phyloP scores from a whole-genome alignment of 495 filamentous ascomycete species.

The Neurospora sp. region DNA sequence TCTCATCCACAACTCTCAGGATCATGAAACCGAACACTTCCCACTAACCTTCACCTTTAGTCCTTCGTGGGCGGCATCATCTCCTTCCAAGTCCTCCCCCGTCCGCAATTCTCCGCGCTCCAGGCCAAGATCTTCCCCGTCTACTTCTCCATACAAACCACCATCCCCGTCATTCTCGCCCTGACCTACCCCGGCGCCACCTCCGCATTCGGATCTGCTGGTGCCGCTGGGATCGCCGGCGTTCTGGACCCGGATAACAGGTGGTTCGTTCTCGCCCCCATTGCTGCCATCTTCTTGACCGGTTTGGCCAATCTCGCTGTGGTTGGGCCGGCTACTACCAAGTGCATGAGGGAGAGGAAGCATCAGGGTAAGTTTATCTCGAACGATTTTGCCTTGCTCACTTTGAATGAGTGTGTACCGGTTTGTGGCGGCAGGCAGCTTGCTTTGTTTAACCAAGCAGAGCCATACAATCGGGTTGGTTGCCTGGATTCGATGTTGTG shows the following conservation, averaged over 20 bases:
- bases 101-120: conserved; percentile 69
- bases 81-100: conserved; percentile 62
- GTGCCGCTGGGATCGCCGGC: conserved; percentile 38
- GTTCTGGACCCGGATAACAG: conserved; percentile 46
- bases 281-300: conserved; percentile 52
- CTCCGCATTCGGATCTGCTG: conserved; percentile 18
- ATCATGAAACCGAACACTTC: neutral
- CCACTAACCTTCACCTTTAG: conserved; percentile 23
- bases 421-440: neutral
- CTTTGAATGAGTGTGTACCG: neutral
- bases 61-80: conserved; percentile 72
- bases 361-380: conserved; percentile 49
- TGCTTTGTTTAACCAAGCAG: neutral
- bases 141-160: conserved; percentile 77
- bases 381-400: neutral
- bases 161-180: conserved; percentile 60
- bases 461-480: neutral
- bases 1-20: neutral
- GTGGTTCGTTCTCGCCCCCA: conserved; percentile 50
- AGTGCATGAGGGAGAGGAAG: conserved; percentile 63
- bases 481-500: neutral
- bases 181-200: conserved; percentile 61
- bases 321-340: conserved; percentile 61
- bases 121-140: conserved; percentile 73
- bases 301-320: conserved; percentile 56